These are phyloP conservation scores for Phytophthora macrochlamydospora DNA, from an alignment of 352 stramenopile genomes.

Conservation along the genomic window DNA sequence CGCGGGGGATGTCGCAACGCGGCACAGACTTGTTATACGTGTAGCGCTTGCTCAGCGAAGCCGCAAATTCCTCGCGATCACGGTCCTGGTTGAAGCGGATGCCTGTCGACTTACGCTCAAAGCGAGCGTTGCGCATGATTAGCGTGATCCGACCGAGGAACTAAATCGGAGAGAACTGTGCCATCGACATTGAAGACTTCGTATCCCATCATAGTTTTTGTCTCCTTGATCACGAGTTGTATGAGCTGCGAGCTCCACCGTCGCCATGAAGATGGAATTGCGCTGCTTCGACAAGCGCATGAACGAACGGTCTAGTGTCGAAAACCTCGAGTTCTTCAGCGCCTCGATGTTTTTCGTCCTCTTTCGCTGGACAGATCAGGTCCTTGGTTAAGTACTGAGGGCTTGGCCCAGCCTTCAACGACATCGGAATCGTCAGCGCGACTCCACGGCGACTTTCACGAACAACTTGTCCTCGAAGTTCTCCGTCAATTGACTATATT, in stretches of 20 bases:
- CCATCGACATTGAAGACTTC: conserved; percentile 38
- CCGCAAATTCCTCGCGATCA: conserved; percentile 57
- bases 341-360: conserved; percentile 58
- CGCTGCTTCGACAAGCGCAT: conserved; percentile 57
- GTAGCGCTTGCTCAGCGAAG: conserved; percentile 50
- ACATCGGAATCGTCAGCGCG: not conserved
- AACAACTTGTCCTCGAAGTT: not conserved
- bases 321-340: conserved; percentile 26
- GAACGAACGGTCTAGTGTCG: conserved; percentile 44
- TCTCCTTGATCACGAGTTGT: conserved; percentile 3
- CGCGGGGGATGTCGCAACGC: conserved; percentile 54
- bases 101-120: conserved; percentile 61
- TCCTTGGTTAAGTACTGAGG: conserved; percentile 7
- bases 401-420: conserved; percentile 4
- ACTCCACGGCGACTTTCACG: conserved; percentile 7
- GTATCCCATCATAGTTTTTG: conserved; percentile 33
- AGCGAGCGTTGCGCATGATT: conserved; percentile 51
- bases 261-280: conserved; percentile 57
- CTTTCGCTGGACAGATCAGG: conserved; percentile 8
- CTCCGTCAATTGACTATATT: too few relatives aligned
- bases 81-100: conserved; percentile 67
- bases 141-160: conserved; percentile 42
- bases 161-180: conserved; percentile 31
- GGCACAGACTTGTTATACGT: conserved; percentile 54
- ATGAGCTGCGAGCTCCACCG: conserved; percentile 20